Base-by-base conservation (phyloP, 1,284 basidiomycete species). In the Meira nashicola region DNA sequence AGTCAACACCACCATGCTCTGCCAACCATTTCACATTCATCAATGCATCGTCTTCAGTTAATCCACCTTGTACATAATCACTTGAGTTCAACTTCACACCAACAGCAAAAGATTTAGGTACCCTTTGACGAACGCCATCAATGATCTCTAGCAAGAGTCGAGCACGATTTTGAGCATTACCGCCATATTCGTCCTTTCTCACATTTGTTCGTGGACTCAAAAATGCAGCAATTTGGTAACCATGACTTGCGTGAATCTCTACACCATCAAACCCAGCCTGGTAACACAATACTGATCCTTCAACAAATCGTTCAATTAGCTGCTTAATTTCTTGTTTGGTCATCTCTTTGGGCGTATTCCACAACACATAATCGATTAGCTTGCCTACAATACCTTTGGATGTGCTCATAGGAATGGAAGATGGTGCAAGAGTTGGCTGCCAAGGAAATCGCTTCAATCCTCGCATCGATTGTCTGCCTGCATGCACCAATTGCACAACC, bases 181-280 rank as follows among this genome's bases (percentile, higher is more conserved):
- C 62, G 8, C 74, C 80, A 80, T 86, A 93, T 33, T 80, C 80
- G 77, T 89, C 88, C 23, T 67, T 78, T 19, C 89, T 84, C 12
- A 78, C 66, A 76, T 94, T 94, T 40, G 85, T 86, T 87, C 90
- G 66, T 1, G 55, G 84, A 3, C 87, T 90, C 41, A 96, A 81
- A 75, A 93, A 94, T 65, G 90, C 86, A 0, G 90, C 84, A 15
- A 96, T 80, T 17, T 95, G 82, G 77, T 95, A 81, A 25, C 92
- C 92, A 80, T 95, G 92, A 1, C 89, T 88, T 37, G 84, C 88
- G 79, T 97, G 93, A 19, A 97, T 66, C 73, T 97, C 86, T 11
- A 95, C 81, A 0, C 93, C 93, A 68, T 95, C 90, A 76, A 93
- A 95, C 0, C 90, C 90, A 25, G 88, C 82, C 55, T 84, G 78